Evolutionary conservation across 148 eudicot species (phyloP), one percentile per base, ranked within the genome.

Genomic region (Hydrangea macrophylla): DNA sequence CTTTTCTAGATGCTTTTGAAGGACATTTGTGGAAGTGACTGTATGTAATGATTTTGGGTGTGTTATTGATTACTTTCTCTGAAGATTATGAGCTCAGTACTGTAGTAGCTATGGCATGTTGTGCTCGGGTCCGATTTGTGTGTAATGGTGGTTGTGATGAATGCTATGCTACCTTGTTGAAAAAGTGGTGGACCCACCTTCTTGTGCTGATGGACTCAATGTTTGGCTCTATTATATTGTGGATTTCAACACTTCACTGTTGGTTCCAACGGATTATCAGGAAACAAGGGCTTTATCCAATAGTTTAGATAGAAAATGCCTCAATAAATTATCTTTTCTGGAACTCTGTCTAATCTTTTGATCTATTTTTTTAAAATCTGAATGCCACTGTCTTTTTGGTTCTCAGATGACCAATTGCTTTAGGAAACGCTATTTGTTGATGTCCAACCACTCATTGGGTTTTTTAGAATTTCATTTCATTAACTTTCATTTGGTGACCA

Each of bases 61-160:
- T 75, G 78, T 58, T 67, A 70, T 74, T 74, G 74, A 81, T 79
- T 74, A 35, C 78, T 69, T 58, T 67, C 35, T 76, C 50, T 72
- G 78, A 68, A 76, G 73, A 66, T 69, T 71, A 74, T 81, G 75
- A 80, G 71, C 66, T 78, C 78, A 76, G 79, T 75, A 62, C 73
- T 68, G 75, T 74, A 72, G 58, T 73, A 25, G 63, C 78, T 66
- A 76, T 73, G 72, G 72, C 85, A 62, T 82, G n/a, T n/a, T n/a
- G 82, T 84, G 71, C 77, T 71, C 64, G 73, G 83, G 79, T 76
- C 74, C 74, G 48, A 69, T 82, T 71, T 70, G 55, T n/a, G n/a
- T n/a, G n/a, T n/a, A n/a, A n/a, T n/a, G n/a, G n/a, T n/a, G n/a
- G n/a, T n/a, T n/a, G n/a, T n/a, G n/a, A n/a, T n/a, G n/a, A n/a